Conservation (phyloP, 2,329 filamentous ascomycete genomes). For the Chaetomium olivaceum region DNA sequence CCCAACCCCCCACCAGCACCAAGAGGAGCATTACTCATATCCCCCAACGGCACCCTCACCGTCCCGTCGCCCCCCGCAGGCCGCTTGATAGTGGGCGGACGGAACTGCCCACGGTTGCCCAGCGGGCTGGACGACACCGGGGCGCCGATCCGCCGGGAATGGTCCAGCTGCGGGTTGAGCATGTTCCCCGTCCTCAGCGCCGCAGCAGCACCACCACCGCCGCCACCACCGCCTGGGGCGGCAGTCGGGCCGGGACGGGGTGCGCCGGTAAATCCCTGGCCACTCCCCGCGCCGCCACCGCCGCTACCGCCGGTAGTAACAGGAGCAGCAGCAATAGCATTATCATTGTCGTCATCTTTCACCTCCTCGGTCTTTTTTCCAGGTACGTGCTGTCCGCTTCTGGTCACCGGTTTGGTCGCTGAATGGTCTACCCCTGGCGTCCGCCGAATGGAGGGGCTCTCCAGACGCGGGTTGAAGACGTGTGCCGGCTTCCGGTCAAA, state of each 20-base stretch:
- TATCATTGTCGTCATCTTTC: slow-evolving; percentile 29
- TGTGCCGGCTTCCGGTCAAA: slow-evolving; percentile 49
- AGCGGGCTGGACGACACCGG: slow-evolving; percentile 57
- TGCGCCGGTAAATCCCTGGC: neutral
- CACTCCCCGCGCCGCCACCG: neutral
- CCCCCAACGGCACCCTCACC: slow-evolving; percentile 49
- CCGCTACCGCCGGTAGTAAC: neutral
- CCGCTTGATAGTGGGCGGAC: slow-evolving; percentile 60
- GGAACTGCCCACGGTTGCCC: slow-evolving; percentile 59
- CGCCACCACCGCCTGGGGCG: neutral
- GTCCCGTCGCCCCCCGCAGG: slow-evolving; percentile 41
- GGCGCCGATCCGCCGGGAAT: slow-evolving; percentile 59
- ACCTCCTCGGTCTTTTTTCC: slow-evolving; percentile 34
- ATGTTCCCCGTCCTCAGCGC: slow-evolving; percentile 37
- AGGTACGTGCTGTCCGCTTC: slow-evolving; percentile 54
- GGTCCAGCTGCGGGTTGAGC: slow-evolving; percentile 56
- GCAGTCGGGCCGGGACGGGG: neutral
- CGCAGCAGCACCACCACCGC: neutral
- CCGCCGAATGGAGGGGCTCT: slow-evolving; percentile 83
- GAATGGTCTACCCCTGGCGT: slow-evolving; percentile 84
- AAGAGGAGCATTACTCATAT: slow-evolving; percentile 48
- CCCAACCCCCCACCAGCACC: slow-evolving; percentile 30
- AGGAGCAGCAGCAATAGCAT: neutral
- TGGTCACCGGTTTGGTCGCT: slow-evolving; percentile 70
- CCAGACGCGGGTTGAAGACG: slow-evolving; percentile 70